These are phyloP conservation scores for Globisporangium irregulare DNA, from an alignment of 352 stramenopile genomes.

Conservation along the genomic window DNA sequence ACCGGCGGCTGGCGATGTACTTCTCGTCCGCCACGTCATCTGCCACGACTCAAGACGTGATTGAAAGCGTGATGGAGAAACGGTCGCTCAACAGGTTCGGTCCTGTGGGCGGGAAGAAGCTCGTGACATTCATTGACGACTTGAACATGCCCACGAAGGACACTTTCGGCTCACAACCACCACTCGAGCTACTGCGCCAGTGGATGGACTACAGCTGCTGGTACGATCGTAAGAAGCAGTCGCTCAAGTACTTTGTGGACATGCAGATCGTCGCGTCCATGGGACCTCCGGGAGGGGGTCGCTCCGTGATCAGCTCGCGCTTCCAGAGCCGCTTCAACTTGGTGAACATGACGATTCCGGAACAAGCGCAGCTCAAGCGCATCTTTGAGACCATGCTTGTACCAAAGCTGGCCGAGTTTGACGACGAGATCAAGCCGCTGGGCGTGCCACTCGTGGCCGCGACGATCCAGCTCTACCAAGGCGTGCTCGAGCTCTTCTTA, in stretches of 20 bases:
- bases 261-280: constrained; percentile 90
- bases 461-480: constrained; percentile 87
- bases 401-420: constrained; percentile 81
- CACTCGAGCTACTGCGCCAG: constrained; percentile 88
- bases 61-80: constrained; percentile 91
- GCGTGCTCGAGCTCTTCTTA: constrained; percentile 82
- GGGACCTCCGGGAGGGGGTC: constrained; percentile 80
- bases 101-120: constrained; percentile 80
- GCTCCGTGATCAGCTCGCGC: constrained; percentile 85
- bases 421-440: constrained; percentile 87
- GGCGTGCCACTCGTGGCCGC: constrained; percentile 63
- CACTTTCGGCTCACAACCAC: constrained; percentile 88
- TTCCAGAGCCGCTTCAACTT: constrained; percentile 92
- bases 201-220: constrained; percentile 92
- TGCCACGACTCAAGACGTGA: constrained; percentile 86
- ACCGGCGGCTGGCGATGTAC: constrained; percentile 81
- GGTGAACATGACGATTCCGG: constrained; percentile 88
- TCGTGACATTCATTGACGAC: constrained; percentile 92
- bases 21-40: constrained; percentile 90
- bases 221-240: constrained; percentile 91
- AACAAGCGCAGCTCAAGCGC: constrained; percentile 77
- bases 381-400: constrained; percentile 91
- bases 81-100: constrained; percentile 87
- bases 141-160: constrained; percentile 93
- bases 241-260: constrained; percentile 90